Evolutionary conservation across 441 rosid genomes (phyloP), one percentile per base, ranked within the genome.

Genomic region (Aleurites moluccanus): DNA sequence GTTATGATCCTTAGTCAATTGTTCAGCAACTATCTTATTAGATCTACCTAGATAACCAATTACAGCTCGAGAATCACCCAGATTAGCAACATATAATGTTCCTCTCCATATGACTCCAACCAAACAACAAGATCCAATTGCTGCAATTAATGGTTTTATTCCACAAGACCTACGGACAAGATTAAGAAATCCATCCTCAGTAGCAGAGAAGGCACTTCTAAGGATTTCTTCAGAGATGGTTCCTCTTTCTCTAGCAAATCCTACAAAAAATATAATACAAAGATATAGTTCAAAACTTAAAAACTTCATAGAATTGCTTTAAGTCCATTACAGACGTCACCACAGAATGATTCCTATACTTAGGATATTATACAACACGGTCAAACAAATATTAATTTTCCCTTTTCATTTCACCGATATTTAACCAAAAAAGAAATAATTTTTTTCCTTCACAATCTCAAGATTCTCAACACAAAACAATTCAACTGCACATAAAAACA

Each of bases 11-110:
- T 59, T 87, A 13, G 93, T 91, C 83, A 91, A 72, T 73, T 92
- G 97, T 84, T 91, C 98, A n/a, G 98, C 91, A 52, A 85, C 86
- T 74, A 92, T 78, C 84, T 88, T 90, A 72, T 86, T 87, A 14
- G 92, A 87, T 67, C 87, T 85, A 69, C 80, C 80, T 28, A 83
- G 77, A 73, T 79, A 82, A 55, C 98, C 98, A 38, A 92, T 77
- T 35, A 95, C 96, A 77, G 99, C 99, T 55, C 96, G 92, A 49
- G 99, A 95, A 82, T 95, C 99, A 21, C 98, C 99, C 70, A 91
- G 77, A 65, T 94, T 94, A 69, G 94, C 99, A 38, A 92, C 84
- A 69, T 83, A 84, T 70, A 94, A 86, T 6, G 89, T 88, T 42
- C 98, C 91, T 71, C 84, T 85, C 94, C 98, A 87, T 38, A 92